Percentiles rank a stretch among this genome's conserved stretches.
Conservation (phyloP, 371 early-diverging fungal genomes). For the Mortierella sp. region DNA sequence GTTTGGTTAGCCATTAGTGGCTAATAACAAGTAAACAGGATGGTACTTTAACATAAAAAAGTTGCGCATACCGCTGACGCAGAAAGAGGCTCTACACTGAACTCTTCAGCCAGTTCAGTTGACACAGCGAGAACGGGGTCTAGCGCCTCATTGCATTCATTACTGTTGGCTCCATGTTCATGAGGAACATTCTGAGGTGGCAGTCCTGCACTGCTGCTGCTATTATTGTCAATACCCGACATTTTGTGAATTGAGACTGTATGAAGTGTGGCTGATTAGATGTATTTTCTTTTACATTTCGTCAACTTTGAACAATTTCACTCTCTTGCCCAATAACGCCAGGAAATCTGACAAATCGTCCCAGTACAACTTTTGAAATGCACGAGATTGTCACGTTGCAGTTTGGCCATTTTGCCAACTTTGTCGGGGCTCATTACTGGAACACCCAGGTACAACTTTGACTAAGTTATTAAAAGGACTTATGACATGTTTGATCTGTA, state of each 20-base stretch:
- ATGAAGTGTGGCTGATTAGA: conserved; percentile 8
- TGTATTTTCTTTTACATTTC: neutral
- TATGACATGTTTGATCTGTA: neutral
- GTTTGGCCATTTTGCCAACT: conserved; percentile 87
- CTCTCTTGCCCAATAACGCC: neutral
- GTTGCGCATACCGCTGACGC: conserved; percentile 22
- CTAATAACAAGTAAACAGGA: neutral
- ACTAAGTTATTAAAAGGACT: neutral
- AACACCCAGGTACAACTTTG: conserved; percentile 77
- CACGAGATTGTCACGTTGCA: conserved; percentile 91
- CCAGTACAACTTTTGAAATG: conserved; percentile 61
- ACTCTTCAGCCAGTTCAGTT: conserved; percentile 38
- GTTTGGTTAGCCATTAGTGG: neutral
- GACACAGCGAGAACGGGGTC: conserved; percentile 18
- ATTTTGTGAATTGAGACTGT: neutral
- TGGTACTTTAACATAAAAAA: neutral
- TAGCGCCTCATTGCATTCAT: conserved; percentile 5
- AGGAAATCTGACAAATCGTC: no score
- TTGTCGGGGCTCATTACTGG: conserved; percentile 94
- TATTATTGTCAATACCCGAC: neutral
- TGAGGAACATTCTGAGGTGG: neutral
- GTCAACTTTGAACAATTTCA: neutral
- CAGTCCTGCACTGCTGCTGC: neutral
- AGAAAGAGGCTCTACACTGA: conserved; percentile 41
- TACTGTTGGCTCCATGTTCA: neutral